phyloP scores from a whole-genome alignment of 768 basidiomycete species.

The Pisolithus tinctorius region DNA sequence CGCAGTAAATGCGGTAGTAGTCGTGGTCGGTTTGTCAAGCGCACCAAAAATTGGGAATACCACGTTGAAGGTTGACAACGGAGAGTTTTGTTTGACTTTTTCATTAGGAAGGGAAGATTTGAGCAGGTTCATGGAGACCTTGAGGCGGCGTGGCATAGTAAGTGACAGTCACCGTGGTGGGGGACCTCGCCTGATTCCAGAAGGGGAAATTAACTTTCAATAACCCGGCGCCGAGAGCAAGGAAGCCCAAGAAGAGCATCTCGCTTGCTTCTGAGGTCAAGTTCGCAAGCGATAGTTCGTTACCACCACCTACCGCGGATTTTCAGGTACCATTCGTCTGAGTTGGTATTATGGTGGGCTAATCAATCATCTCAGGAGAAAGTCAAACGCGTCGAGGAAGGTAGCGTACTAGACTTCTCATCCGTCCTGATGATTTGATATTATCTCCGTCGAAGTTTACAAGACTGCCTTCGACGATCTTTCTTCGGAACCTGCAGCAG shows the following conservation, averaged over 20 bases:
- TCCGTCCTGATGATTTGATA: background rate
- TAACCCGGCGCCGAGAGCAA: conserved; percentile 10
- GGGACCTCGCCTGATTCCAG: background rate
- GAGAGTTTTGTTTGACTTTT: conserved; percentile 31
- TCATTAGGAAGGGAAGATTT: conserved; percentile 28
- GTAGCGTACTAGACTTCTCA: conserved; percentile 7
- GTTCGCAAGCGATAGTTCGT: conserved; percentile 16
- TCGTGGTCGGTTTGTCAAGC: conserved; percentile 27
- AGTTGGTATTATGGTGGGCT: background rate
- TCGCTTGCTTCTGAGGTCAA: conserved; percentile 23
- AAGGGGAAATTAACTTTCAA: conserved; percentile 27
- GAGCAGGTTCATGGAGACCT: conserved; percentile 33
- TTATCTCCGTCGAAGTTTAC: conserved; percentile 16
- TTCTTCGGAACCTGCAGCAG: background rate
- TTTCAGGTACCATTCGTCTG: conserved; percentile 17
- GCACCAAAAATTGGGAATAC: conserved; percentile 34
- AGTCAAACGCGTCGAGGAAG: conserved; percentile 24
- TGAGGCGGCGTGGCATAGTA: conserved; percentile 45
- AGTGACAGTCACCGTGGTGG: conserved; percentile 7
- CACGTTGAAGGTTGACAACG: conserved; percentile 15
- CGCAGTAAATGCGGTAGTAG: conserved; percentile 12
- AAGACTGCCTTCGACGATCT: conserved; percentile 19
- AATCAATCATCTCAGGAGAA: conserved; percentile 13
- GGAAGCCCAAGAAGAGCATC: conserved; percentile 14
- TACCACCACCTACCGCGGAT: conserved; percentile 15